phyloP scores from a whole-genome alignment of 2,329 filamentous ascomycete genomes.

The Escovopsis weberi region DNA sequence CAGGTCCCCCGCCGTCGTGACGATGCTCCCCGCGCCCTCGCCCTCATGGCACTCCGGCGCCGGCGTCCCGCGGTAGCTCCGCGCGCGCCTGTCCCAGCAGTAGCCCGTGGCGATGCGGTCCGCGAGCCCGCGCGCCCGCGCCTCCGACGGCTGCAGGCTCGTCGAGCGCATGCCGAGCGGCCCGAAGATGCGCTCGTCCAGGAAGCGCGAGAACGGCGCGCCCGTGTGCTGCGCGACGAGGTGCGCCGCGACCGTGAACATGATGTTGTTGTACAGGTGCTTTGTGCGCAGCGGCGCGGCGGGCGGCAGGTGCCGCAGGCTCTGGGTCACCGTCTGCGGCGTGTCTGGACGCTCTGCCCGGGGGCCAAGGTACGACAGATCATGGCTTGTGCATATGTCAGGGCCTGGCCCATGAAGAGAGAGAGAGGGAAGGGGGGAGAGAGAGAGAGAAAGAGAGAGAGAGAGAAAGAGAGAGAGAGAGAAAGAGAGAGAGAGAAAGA shows the following conservation, averaged over 20 bases:
- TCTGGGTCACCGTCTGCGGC: slow-evolving; percentile 11
- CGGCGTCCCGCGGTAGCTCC: slow-evolving; percentile 1
- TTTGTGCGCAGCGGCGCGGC: slow-evolving; percentile 10
- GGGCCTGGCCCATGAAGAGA: neutral
- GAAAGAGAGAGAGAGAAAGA: no score
- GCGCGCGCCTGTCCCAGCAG: slow-evolving; percentile 5
- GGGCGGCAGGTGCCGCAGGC: slow-evolving; percentile 12
- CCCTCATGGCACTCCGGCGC: slow-evolving; percentile 10
- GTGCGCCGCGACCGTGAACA: slow-evolving; percentile 14
- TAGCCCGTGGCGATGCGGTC: slow-evolving; percentile 10
- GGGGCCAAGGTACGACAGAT: slow-evolving; percentile 10
- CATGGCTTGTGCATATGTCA: slow-evolving; percentile 9
- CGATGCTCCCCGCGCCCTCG: slow-evolving; percentile 15
- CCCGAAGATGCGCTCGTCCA: slow-evolving; percentile 10
- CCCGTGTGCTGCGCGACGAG: slow-evolving; percentile 10
- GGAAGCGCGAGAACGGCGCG: slow-evolving; percentile 9
- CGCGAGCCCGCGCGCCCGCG: slow-evolving; percentile 7
- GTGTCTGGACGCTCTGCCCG: slow-evolving; percentile 9
- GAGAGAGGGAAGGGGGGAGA: no score
- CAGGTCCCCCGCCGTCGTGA: slow-evolving; percentile 14
- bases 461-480: no score
- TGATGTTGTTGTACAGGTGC: slow-evolving; percentile 15
- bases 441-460: no score
- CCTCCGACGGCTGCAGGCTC: slow-evolving; percentile 10
- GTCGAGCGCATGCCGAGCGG: slow-evolving; percentile 14